A percentile compares a stretch with the other conserved stretches of the same genome.
Evolutionary conservation across 345 rosid genomes (phyloP).

Genomic region (Melastoma malabathricum): DNA sequence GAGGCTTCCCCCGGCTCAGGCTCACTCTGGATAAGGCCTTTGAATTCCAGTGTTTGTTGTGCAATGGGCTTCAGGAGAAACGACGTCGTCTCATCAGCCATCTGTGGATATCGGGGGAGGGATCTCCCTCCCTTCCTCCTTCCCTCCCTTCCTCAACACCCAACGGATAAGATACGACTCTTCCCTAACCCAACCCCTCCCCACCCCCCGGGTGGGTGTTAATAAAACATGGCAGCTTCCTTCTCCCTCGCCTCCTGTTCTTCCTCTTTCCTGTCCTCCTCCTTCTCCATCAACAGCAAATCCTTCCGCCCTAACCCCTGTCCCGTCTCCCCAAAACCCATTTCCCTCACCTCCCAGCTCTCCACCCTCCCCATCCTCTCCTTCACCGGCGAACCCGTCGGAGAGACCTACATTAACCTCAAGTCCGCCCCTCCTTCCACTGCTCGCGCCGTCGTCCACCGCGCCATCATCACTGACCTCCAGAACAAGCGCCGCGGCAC

Average conservation of each 20-base stretch:
- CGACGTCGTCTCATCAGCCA: too few species aligned
- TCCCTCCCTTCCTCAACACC: not conserved
- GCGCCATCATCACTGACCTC: constrained; percentile 62
- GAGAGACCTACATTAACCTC: constrained; percentile 75
- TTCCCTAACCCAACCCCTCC: not conserved
- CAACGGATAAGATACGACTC: not conserved
- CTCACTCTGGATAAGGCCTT: too few species aligned
- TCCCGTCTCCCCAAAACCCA: constrained; percentile 10
- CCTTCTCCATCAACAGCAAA: constrained; percentile 7
- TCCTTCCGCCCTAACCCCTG: not conserved
- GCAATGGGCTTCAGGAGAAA: too few species aligned
- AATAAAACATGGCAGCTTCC: constrained; percentile 33
- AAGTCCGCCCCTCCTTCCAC: constrained; percentile 68
- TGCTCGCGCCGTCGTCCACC: constrained; percentile 83
- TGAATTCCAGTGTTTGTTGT: too few species aligned
- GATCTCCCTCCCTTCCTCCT: not conserved
- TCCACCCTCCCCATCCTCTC: constrained; percentile 57
- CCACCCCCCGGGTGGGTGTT: not conserved
- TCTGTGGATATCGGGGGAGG: too few species aligned
- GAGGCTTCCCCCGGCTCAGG: too few species aligned
- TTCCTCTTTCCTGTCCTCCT: constrained; percentile 40
- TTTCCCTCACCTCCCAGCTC: constrained; percentile 31
- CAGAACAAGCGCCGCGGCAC: constrained; percentile 91
- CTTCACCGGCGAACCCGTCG: constrained; percentile 71
- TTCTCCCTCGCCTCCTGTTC: constrained; percentile 32